Base-by-base conservation (phyloP, 2,329 filamentous ascomycete genomes). In the Hymenoscyphus salicellus region DNA sequence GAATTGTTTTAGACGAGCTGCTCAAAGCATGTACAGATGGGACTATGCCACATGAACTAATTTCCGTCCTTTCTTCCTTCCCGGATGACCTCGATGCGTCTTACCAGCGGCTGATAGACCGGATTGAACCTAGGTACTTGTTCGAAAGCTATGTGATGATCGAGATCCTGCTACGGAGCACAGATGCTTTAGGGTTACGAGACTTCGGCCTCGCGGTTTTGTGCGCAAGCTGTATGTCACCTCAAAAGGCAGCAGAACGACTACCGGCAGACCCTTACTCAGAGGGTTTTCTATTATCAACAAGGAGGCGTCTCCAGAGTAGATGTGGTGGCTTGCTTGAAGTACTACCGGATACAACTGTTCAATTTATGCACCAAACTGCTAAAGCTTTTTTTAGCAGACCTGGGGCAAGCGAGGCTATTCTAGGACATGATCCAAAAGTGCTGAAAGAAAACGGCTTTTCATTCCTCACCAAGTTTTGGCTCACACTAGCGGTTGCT, bases 1-100 rank as follows among this genome's bases (percentile, higher is more conserved):
- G 33, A 23, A 36, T 58, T 58, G 56, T 58, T 20, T 20, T 58
- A 8, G 33, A 58, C n/a, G 56, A 58, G 20, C 56, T 58, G 26
- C 10, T 58, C 2, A 26, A 58, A 26, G 56, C 30, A 3, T n/a
- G 1, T 20, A 20, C 30, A 38, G 33, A 36, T 14, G 56, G 33
- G 2, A 23, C 17, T 23, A 2, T n/a, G 5, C 56, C 33, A 20
- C 30, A 14, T 20, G 30, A 36, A 11, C 16, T 58, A 16, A 16
- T 36, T 2, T 20, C 16, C 1, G n/a, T 41, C 0, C 30, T 58
- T 16, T 38, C 30, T 26, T 36, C 56, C 14, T 38, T 58, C n/a
- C 56, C 33, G 17, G 33, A 36, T 16, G 56, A 58, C 16, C 56
- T 58, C 4, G 56, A 58, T 10, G 30, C 16, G 3, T 38, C 16